These are phyloP conservation scores for Mrakia hoshinonis DNA, from an alignment of 768 basidiomycete genomes.

Conservation along the genomic window DNA sequence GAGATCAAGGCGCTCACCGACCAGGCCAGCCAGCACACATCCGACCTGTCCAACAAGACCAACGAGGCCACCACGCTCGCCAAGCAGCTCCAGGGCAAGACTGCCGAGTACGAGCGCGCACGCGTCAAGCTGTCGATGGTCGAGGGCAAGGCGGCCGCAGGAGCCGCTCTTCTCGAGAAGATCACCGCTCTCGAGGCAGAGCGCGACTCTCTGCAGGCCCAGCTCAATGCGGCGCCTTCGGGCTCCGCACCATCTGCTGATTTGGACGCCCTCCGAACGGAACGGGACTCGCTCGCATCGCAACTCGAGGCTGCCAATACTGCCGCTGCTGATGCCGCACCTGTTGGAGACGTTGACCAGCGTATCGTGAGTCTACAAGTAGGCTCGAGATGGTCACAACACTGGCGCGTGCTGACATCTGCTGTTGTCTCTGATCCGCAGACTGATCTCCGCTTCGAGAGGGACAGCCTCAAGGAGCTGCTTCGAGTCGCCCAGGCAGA, in stretches of 20 bases:
- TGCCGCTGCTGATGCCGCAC: neutral
- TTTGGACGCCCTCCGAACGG: neutral
- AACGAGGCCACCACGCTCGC: neutral
- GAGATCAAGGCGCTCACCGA: slow-evolving; percentile 13
- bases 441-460: neutral
- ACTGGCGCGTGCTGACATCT: too few relatives aligned
- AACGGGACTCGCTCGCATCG: neutral
- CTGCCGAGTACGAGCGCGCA: neutral
- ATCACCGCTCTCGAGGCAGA: slow-evolving; percentile 7
- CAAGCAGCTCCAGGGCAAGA: slow-evolving; percentile 6
- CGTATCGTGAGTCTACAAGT: neutral
- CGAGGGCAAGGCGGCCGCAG: neutral
- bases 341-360: neutral
- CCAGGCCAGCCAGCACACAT: neutral
- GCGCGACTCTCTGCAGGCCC: neutral
- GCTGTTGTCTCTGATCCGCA: neutral
- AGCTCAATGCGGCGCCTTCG: neutral
- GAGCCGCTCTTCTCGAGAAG: neutral
- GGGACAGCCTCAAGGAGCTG: slow-evolving; percentile 4
- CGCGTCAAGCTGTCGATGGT: slow-evolving; percentile 10
- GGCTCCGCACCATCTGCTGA: neutral
- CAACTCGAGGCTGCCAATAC: neutral
- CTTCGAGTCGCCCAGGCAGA: slow-evolving; percentile 3
- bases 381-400: too few relatives aligned
- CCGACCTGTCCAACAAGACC: neutral